Conservation (phyloP, 2,329 filamentous ascomycete genomes). For the Pestalotiopsis sp. region DNA sequence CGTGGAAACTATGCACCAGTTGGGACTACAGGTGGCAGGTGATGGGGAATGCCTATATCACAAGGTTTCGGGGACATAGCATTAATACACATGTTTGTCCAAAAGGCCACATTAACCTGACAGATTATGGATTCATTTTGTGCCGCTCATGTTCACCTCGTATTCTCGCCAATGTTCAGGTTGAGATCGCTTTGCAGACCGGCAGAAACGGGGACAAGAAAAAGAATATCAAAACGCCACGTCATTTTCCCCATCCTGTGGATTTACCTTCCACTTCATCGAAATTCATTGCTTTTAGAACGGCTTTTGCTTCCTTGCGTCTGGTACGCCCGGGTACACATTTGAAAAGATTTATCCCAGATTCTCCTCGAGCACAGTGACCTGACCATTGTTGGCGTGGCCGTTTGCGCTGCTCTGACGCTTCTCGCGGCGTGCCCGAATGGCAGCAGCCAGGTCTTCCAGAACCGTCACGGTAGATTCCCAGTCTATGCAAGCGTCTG, state of each 20-base stretch:
- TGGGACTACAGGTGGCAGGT: background rate
- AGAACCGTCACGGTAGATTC: constrained; percentile 80
- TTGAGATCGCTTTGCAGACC: too few relatives aligned
- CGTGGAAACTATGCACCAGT: constrained; percentile 17
- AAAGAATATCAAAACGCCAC: constrained; percentile 1
- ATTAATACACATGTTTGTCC: background rate
- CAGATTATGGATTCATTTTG: too few relatives aligned
- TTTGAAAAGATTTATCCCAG: background rate
- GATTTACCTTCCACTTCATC: background rate
- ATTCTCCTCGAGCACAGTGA: constrained; percentile 55
- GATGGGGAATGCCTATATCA: background rate
- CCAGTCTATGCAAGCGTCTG: constrained; percentile 96
- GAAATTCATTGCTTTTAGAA: constrained; percentile 5
- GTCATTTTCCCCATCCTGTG: background rate
- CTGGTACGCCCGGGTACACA: background rate
- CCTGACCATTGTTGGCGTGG: constrained; percentile 35
- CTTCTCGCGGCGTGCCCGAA: constrained; percentile 71
- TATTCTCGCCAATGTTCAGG: too few relatives aligned
- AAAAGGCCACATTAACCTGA: too few relatives aligned
- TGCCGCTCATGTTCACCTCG: too few relatives aligned
- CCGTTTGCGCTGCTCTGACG: constrained; percentile 25
- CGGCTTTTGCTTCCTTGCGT: background rate
- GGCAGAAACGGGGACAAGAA: background rate
- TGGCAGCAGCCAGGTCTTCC: constrained; percentile 82
- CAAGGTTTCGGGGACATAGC: background rate